Conservation (phyloP, 805 yeast species). For the Kluyveromyces wickerhamii region DNA sequence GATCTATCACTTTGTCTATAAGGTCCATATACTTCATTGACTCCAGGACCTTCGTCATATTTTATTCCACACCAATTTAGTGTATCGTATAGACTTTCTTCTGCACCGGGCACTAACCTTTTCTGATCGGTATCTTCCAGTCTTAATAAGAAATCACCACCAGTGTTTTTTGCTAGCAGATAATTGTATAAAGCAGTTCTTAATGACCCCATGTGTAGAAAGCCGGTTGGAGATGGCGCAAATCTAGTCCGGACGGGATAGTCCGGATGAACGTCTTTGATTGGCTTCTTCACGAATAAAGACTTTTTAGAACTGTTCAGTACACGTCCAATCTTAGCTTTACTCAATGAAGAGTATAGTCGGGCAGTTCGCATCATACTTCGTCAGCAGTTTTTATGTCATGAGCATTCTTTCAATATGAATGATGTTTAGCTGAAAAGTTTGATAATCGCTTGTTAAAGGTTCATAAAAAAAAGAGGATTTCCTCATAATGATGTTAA, state of each 20-base stretch:
- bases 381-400: too few species aligned
- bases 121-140: slow-evolving; percentile 90
- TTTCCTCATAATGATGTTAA: too few species aligned
- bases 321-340: background rate
- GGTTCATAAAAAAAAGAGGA: too few species aligned
- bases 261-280: slow-evolving; percentile 32
- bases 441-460: too few species aligned
- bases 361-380: too few species aligned
- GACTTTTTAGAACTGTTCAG: slow-evolving; percentile 6
- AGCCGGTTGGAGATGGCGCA: slow-evolving; percentile 98
- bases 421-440: too few species aligned
- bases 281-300: slow-evolving; percentile 12
- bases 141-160: slow-evolving; percentile 73
- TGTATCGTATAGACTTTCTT: slow-evolving; percentile 64
- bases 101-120: slow-evolving; percentile 75
- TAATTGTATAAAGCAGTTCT: slow-evolving; percentile 91
- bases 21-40: slow-evolving; percentile 44
- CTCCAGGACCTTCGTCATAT: slow-evolving; percentile 78
- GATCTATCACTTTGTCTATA: slow-evolving; percentile 80
- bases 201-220: slow-evolving; percentile 85
- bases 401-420: too few species aligned
- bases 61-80: slow-evolving; percentile 68
- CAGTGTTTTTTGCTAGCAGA: slow-evolving; percentile 66
- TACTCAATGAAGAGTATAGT: background rate
- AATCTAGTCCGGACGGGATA: slow-evolving; percentile 77